These are phyloP conservation scores for Fraxinus greggii DNA, from an alignment of 305 asterid genomes.

Conservation along the genomic window DNA sequence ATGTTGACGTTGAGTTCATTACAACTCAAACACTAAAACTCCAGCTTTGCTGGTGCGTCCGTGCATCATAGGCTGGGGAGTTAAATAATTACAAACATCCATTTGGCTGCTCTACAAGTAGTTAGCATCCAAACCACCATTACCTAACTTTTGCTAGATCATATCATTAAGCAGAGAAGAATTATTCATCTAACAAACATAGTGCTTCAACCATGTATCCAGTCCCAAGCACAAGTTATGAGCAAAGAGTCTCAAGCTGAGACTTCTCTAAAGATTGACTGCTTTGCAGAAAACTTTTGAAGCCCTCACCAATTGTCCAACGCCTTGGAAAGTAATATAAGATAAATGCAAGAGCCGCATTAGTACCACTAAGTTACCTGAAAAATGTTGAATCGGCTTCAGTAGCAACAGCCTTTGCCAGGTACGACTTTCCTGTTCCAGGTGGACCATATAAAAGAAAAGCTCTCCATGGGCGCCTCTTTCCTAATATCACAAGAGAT, in stretches of 20 bases:
- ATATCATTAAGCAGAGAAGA: background rate
- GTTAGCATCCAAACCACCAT: slow-evolving; percentile 3
- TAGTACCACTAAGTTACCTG: slow-evolving; percentile 51
- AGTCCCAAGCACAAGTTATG: background rate
- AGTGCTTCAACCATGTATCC: background rate
- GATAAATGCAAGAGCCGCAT: background rate
- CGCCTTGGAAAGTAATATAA: background rate
- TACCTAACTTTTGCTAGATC: background rate
- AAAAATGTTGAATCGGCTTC: slow-evolving; percentile 98
- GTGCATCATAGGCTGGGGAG: background rate
- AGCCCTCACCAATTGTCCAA: background rate
- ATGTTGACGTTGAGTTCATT: background rate
- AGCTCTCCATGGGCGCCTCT: slow-evolving; percentile 99
- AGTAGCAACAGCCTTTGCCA: slow-evolving; percentile 99
- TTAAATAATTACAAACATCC: background rate
- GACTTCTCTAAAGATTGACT: background rate
- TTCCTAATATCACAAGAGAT: slow-evolving; percentile 44
- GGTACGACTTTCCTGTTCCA: slow-evolving; percentile 95
- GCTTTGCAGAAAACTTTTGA: background rate
- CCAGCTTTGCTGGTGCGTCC: background rate
- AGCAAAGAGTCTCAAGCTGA: slow-evolving; percentile 7
- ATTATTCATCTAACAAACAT: background rate
- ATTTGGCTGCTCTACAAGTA: background rate
- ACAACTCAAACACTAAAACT: background rate
- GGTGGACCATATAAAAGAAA: slow-evolving; percentile 98